These are phyloP conservation scores for Epichloe baconii DNA, from an alignment of 2,329 filamentous ascomycete species.

Conservation along the genomic window DNA sequence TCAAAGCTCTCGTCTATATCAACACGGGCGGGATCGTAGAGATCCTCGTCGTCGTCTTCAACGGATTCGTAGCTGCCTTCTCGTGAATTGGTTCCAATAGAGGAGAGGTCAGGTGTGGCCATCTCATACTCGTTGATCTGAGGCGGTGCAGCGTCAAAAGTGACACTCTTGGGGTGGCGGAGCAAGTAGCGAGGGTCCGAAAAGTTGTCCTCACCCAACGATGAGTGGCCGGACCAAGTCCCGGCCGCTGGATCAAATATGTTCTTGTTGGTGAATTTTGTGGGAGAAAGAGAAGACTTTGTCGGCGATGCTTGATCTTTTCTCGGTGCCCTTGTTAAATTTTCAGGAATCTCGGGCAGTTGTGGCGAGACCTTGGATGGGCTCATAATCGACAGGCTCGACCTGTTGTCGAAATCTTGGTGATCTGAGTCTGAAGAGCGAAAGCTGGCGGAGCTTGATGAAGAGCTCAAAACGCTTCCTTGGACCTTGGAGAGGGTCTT, in stretches of 20 bases:
- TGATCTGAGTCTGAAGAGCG: conserved; percentile 34
- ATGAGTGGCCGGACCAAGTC: conserved; percentile 54
- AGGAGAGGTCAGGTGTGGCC: conserved; percentile 92
- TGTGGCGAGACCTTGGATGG: conserved; percentile 12
- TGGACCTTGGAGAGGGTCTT: conserved; percentile 69
- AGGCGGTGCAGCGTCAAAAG: conserved; percentile 85
- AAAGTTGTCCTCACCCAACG: conserved; percentile 43
- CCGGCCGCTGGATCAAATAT: conserved; percentile 57
- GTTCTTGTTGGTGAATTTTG: conserved; percentile 53
- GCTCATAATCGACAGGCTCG: conserved; percentile 21
- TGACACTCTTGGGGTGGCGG: conserved; percentile 90
- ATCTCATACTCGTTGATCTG: conserved; percentile 97
- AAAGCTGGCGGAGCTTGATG: conserved; percentile 39
- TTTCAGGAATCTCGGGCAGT: conserved; percentile 7
- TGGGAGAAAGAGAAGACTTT: conserved; percentile 74
- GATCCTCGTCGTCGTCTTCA: conserved; percentile 51
- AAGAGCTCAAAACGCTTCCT: conserved; percentile 55
- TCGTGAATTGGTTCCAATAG: conserved; percentile 75
- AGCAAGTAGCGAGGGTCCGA: conserved; percentile 56
- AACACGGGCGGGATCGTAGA: conserved; percentile 39
- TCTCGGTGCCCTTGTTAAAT: conserved; percentile 40
- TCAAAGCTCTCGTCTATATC: conserved; percentile 77
- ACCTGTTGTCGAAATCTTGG: conserved; percentile 34
- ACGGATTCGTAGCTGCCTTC: conserved; percentile 88
- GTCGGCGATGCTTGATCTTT: conserved; percentile 66